Base-by-base conservation (phyloP, 2,329 filamentous ascomycete species). In the Calonectria naviculata region DNA sequence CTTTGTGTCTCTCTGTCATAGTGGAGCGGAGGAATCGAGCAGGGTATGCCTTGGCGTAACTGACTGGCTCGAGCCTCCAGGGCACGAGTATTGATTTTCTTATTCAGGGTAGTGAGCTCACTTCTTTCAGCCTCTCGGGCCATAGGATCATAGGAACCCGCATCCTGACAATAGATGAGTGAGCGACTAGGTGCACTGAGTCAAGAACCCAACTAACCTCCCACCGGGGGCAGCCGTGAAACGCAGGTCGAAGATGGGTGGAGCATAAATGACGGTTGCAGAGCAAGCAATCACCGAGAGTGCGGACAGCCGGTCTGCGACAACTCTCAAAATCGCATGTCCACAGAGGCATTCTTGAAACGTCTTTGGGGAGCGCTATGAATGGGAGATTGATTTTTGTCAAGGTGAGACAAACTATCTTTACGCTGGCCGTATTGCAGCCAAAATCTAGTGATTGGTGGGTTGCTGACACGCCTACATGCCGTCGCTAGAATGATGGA, bases 41-140 rank as follows among this genome's bases (percentile, higher is more conserved):
- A 86, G 24, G 74, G 63, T 13, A 84, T 71, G 9, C 84, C 83
- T 12, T 17, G 44, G 44, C 83, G 82, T 38, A 86, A 71, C 65
- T 73, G 29, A 61, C 78, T 82, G 28, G 84, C 84, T 74, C 79
- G 79, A 26, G 80, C 72, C 36, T 75, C 75, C n/a, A 87, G 82
- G 21, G 81, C 83, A 56, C 70, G 52, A 19, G 80, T 80, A 70
- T 85, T 76, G 68, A 86, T 81, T 67, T 73, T 83, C 19, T 72
- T 63, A 38, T 85, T 73, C 60, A 86, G 75, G 21, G 54, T 74
- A 6, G 67, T 76, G 42, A 85, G 77, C 73, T 86, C 83, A 17
- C 75, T 71, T 26, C 69, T 66, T 75, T 84, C 81, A 24, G 84
- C 83, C 67, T 80, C 75, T 29, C 70, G 65, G 15, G 81, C 78